A percentile compares a stretch with the other conserved stretches of the same genome.
Evolutionary conservation across 768 basidiomycete species (phyloP).

Genomic region (Russula sp.): DNA sequence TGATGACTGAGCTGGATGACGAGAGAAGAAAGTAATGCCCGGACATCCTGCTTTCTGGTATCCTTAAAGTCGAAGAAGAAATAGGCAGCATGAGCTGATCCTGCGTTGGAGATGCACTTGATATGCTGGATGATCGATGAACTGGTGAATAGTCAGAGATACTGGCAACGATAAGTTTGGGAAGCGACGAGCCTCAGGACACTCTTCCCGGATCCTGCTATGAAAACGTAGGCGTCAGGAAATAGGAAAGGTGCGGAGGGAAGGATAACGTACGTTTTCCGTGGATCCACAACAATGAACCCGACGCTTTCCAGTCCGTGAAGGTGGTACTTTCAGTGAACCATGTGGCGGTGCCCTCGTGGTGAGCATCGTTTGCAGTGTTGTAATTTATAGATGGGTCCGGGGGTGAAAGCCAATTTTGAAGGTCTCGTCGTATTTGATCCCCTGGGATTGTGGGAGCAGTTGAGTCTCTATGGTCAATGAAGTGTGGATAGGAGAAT

Average conservation of each 20-base stretch:
- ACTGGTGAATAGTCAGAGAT: background rate
- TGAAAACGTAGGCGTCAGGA: background rate
- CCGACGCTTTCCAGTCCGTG: background rate
- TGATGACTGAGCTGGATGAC: background rate
- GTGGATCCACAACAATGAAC: background rate
- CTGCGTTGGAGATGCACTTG: background rate
- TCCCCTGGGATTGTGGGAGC: background rate
- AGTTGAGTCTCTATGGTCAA: background rate
- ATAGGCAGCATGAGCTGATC: background rate
- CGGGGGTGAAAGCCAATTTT: background rate
- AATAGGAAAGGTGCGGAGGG: background rate
- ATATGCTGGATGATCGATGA: background rate
- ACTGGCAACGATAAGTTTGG: too few relatives aligned
- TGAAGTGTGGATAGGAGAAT: background rate
- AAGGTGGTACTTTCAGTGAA: background rate
- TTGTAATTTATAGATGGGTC: background rate
- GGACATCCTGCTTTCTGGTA: background rate
- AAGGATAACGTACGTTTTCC: background rate
- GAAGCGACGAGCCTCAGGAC: background rate
- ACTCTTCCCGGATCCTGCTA: background rate
- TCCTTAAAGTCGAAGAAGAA: background rate
- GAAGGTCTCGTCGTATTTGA: background rate
- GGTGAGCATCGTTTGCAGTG: too few relatives aligned
- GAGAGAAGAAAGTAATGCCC: background rate
- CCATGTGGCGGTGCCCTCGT: background rate